phyloP scores from a whole-genome alignment of 106 monocot genomes.

The Alisma plantagoaquatica region DNA sequence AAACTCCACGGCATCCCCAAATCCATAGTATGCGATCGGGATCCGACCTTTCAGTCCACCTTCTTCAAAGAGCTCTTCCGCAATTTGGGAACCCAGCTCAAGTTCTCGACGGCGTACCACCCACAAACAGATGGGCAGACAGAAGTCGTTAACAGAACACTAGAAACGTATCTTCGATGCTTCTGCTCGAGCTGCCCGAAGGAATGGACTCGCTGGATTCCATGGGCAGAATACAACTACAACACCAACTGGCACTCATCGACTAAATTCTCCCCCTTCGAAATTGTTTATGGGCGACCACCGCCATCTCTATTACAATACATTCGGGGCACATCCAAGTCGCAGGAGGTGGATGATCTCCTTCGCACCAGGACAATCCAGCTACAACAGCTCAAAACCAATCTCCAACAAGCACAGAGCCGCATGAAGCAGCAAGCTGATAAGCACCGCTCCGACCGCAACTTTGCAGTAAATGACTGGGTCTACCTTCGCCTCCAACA shows the following conservation, averaged over 20 bases:
- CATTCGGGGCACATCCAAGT: not conserved
- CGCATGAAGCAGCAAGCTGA: not conserved
- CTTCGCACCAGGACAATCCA: not conserved
- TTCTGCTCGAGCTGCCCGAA: not conserved
- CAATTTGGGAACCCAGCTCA: not conserved
- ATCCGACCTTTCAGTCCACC: not conserved
- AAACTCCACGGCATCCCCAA: not conserved
- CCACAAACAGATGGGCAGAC: constrained; percentile 12
- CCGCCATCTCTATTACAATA: not conserved
- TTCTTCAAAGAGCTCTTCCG: constrained; percentile 1
- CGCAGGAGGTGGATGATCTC: not conserved
- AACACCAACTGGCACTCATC: not conserved
- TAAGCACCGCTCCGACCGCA: not conserved
- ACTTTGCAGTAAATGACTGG: not conserved
- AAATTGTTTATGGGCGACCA: not conserved
- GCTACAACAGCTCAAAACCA: not conserved
- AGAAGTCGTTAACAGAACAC: not conserved
- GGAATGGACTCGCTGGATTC: not conserved
- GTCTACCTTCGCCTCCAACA: not conserved
- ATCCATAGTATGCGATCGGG: not conserved
- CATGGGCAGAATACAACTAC: constrained; percentile 1
- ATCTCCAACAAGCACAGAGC: not conserved
- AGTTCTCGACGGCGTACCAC: not conserved
- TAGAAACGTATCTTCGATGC: not conserved
- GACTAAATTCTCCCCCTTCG: not conserved